Percentiles rank a stretch among this genome's conserved stretches.
These are phyloP conservation scores for Apiospora koreana DNA, from an alignment of 2,329 filamentous ascomycete genomes.

Conservation along the genomic window DNA sequence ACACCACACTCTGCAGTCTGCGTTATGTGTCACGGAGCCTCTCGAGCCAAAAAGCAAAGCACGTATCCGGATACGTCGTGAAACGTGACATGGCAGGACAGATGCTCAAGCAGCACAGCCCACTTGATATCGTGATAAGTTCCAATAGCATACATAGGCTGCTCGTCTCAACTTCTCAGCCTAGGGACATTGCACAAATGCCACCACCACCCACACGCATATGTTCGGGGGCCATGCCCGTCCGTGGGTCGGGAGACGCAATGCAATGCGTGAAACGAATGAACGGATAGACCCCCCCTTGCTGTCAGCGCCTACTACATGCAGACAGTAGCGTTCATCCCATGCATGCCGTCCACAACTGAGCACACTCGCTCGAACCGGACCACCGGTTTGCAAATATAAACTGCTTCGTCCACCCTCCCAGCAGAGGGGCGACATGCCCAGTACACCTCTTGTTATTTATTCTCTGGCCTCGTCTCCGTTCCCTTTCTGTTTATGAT, in stretches of 20 bases:
- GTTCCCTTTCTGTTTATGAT: background rate
- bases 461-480: background rate
- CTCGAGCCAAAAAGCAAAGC: background rate
- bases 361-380: background rate
- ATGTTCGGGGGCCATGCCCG: background rate
- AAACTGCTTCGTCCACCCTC: background rate
- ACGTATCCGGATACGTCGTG: background rate
- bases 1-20: background rate
- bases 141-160: too few relatives aligned
- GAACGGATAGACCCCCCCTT: background rate
- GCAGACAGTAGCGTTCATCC: background rate
- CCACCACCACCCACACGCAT: background rate
- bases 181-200: background rate
- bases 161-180: background rate
- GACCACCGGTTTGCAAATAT: constrained; percentile 3
- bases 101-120: background rate
- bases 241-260: background rate
- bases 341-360: background rate
- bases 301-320: constrained; percentile 1
- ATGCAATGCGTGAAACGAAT: background rate
- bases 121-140: background rate
- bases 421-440: background rate
- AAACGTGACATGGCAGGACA: background rate
- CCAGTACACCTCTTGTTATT: background rate
- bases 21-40: background rate